A percentile compares a stretch with the other conserved stretches of the same genome.
phyloP scores from a whole-genome alignment of 179 eudicot species.

The Carnegiea gigantea region DNA sequence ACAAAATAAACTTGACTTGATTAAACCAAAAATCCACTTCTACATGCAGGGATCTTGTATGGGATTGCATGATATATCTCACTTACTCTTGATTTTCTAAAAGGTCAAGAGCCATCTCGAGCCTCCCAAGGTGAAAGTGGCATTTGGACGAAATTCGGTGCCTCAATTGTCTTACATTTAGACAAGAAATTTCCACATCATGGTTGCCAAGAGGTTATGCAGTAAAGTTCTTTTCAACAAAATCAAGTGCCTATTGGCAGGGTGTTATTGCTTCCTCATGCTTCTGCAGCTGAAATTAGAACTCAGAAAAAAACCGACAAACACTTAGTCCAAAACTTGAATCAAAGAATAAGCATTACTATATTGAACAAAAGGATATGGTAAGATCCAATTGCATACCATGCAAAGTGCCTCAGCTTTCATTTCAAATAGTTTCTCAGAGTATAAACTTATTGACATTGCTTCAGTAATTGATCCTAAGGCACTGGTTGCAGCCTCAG shows the following conservation, averaged over 20 bases:
- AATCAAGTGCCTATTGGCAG: slow-evolving; percentile 65
- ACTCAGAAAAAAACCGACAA: slow-evolving; percentile 13
- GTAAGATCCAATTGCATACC: slow-evolving; percentile 43
- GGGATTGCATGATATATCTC: slow-evolving; percentile 14
- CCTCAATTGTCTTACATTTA: slow-evolving; percentile 61
- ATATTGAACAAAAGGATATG: slow-evolving; percentile 1
- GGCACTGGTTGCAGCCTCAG: slow-evolving; percentile 55
- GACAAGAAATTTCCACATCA: slow-evolving; percentile 32
- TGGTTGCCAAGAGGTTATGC: slow-evolving; percentile 9
- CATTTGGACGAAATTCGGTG: slow-evolving; percentile 56
- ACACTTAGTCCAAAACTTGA: slow-evolving; percentile 21
- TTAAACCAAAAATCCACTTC: slow-evolving; percentile 12
- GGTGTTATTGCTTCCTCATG: slow-evolving; percentile 67
- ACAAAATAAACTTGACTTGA: slow-evolving; percentile 1
- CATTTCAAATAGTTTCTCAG: slow-evolving; percentile 74
- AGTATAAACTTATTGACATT: slow-evolving; percentile 56
- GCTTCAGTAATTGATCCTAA: slow-evolving; percentile 54
- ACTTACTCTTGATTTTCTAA: slow-evolving; percentile 51
- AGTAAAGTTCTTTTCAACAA: slow-evolving; percentile 59
- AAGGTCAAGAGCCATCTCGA: slow-evolving; percentile 69
- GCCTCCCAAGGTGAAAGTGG: slow-evolving; percentile 74
- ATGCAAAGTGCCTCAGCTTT: slow-evolving; percentile 80
- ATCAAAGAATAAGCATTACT: not conserved
- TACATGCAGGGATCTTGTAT: slow-evolving; percentile 1
- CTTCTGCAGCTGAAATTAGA: slow-evolving; percentile 53